Evolutionary conservation across 352 stramenopile species (phyloP).

Genomic region (Pythium folliculosum): DNA sequence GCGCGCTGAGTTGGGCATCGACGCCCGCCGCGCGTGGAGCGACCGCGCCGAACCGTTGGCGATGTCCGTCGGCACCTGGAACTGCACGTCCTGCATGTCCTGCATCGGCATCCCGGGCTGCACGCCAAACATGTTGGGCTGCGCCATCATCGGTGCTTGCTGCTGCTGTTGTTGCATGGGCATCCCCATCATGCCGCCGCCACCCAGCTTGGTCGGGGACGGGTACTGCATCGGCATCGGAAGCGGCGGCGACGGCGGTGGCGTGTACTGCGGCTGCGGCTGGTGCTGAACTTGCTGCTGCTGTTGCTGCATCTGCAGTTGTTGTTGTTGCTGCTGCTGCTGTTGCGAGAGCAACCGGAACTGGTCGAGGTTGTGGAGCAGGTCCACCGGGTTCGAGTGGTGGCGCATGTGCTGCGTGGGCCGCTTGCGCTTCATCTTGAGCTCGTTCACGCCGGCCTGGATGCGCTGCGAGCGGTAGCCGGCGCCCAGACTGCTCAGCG

Average conservation of each 20-base stretch:
- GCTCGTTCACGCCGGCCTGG: slow-evolving; percentile 61
- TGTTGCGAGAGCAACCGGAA: slow-evolving; percentile 66
- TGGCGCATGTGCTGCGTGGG: slow-evolving; percentile 56
- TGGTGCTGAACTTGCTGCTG: slow-evolving; percentile 2
- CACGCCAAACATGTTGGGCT: slow-evolving; percentile 21
- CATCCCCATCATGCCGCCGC: not conserved
- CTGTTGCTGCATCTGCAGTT: slow-evolving; percentile 7
- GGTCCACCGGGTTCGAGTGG: slow-evolving; percentile 77
- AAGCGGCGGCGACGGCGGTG: slow-evolving; percentile 20
- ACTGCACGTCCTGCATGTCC: slow-evolving; percentile 20
- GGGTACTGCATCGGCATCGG: slow-evolving; percentile 17
- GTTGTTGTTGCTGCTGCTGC: slow-evolving; percentile 36
- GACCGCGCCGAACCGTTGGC: slow-evolving; percentile 59
- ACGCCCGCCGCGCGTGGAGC: slow-evolving; percentile 52
- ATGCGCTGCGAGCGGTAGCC: slow-evolving; percentile 64
- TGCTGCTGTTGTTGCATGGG: slow-evolving; percentile 11
- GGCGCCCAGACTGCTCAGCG: slow-evolving; percentile 29
- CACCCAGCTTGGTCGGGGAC: slow-evolving; percentile 20
- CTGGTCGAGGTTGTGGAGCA: slow-evolving; percentile 77
- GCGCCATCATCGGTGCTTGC: slow-evolving; percentile 23
- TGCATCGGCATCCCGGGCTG: slow-evolving; percentile 15
- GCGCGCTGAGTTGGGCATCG: slow-evolving; percentile 39
- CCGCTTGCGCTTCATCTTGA: slow-evolving; percentile 84
- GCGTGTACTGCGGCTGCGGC: slow-evolving; percentile 12
- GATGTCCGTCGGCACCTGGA: slow-evolving; percentile 48